Conservation (phyloP, 1,139 yeast genomes). For the Saccharomyces hybrid region DNA sequence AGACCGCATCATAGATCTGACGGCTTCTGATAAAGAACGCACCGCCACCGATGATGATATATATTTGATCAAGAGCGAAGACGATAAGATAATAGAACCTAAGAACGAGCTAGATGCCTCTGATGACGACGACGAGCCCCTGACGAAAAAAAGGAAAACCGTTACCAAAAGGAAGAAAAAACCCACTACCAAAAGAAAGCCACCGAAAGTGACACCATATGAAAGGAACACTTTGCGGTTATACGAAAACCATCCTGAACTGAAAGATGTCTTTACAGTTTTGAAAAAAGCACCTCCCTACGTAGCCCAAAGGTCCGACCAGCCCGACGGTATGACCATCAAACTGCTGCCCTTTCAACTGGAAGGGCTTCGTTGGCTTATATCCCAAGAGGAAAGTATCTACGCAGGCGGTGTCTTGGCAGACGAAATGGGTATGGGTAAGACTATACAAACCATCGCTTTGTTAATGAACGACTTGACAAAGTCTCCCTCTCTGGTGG, state of each 20-base stretch:
- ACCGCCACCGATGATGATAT: neutral
- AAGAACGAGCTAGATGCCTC: constrained; percentile 8
- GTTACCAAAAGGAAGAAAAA: constrained; percentile 22
- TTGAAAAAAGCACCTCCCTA: constrained; percentile 43
- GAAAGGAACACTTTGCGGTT: constrained; percentile 59
- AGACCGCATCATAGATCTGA: constrained; percentile 31
- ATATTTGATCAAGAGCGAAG: constrained; percentile 26
- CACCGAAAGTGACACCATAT: constrained; percentile 60
- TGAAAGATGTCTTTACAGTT: constrained; percentile 62
- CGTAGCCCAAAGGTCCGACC: constrained; percentile 53
- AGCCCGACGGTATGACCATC: constrained; percentile 74
- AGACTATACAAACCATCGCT: constrained; percentile 91
- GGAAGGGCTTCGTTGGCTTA: constrained; percentile 89
- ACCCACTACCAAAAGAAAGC: constrained; percentile 27
- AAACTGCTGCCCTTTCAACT: constrained; percentile 79
- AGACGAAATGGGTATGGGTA: constrained; percentile 99
- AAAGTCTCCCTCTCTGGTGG: constrained; percentile 74
- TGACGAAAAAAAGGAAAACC: constrained; percentile 22
- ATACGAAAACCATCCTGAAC: constrained; percentile 69
- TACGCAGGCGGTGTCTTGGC: constrained; percentile 93
- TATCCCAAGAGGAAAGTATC: constrained; percentile 65
- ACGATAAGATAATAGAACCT: constrained; percentile 1
- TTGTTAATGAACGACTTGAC: constrained; percentile 60
- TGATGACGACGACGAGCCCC: constrained; percentile 26
- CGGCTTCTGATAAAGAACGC: constrained; percentile 17